phyloP scores from a whole-genome alignment of 1,139 yeast species.

The Geotrichum citri-aurantii region DNA sequence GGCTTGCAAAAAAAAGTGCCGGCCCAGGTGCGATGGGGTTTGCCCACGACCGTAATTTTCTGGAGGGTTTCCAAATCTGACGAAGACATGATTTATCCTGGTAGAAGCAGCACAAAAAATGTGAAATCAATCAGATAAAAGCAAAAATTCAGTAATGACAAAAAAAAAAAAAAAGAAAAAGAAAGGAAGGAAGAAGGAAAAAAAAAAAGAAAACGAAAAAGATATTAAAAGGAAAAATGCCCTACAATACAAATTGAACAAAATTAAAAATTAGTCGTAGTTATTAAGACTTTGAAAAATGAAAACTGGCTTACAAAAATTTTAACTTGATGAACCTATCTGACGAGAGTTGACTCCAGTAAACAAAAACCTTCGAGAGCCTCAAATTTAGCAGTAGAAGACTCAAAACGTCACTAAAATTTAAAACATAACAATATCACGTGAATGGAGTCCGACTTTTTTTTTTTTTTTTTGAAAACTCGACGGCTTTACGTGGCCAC shows the following conservation, averaged over 20 bases:
- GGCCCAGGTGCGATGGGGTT: conserved; percentile 76
- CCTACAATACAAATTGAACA: background rate
- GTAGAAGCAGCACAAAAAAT: background rate
- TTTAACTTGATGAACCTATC: background rate
- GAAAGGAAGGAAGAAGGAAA: background rate
- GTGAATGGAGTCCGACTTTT: background rate
- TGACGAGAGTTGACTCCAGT: background rate
- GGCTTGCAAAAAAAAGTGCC: conserved; percentile 78
- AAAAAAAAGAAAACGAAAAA: background rate
- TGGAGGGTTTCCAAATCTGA: conserved; percentile 33
- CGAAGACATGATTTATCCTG: background rate
- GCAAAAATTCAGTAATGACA: background rate
- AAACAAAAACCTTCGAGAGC: background rate
- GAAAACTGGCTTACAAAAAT: too few species aligned
- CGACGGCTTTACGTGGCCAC: background rate
- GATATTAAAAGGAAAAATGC: background rate
- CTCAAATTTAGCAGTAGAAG: background rate
- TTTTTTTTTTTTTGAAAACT: too few species aligned
- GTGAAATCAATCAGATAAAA: background rate
- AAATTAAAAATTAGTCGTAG: background rate
- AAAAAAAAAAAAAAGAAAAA: background rate
- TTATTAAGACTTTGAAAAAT: background rate
- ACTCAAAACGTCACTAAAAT: background rate
- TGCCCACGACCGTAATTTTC: conserved; percentile 24
- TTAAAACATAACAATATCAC: background rate